Conservation (phyloP, 148 eudicot species). For the Rhododendron griersonianum region DNA sequence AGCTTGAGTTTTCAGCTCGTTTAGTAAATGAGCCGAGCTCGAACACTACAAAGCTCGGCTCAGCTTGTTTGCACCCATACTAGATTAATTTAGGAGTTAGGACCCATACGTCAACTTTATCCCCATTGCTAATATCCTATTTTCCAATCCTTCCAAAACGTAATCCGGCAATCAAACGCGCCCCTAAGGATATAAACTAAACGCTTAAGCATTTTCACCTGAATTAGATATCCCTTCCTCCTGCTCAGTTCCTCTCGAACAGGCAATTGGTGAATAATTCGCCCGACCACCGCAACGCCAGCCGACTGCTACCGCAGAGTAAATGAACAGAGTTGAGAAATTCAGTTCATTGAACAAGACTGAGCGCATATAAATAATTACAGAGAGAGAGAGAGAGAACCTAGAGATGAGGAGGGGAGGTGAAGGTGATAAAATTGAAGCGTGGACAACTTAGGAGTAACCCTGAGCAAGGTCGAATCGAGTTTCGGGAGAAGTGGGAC, state of each 20-base stretch:
- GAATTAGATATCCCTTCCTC: constrained; percentile 50
- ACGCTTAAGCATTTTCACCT: constrained; percentile 28
- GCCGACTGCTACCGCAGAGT: constrained; percentile 27
- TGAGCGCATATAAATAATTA: neutral
- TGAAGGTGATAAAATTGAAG: constrained; percentile 17
- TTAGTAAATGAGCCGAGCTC: neutral
- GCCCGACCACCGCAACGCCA: constrained; percentile 14
- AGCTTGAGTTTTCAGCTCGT: too few relatives aligned
- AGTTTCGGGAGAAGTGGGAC: constrained; percentile 28
- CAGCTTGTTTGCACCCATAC: neutral
- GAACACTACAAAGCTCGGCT: neutral
- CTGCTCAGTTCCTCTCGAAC: constrained; percentile 47
- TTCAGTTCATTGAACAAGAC: neutral
- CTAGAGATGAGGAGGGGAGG: constrained; percentile 21
- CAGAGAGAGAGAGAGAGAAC: constrained; percentile 11
- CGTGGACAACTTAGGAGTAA: constrained; percentile 15
- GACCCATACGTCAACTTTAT: neutral
- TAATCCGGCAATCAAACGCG: neutral
- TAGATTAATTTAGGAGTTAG: too few relatives aligned
- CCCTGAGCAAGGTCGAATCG: constrained; percentile 14
- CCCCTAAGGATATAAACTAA: neutral
- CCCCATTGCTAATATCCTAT: neutral
- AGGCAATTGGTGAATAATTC: constrained; percentile 20
- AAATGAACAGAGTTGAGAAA: neutral
- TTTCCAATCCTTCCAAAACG: neutral